phyloP scores from a whole-genome alignment of 352 stramenopile genomes.

The Sclerospora graminicola region DNA sequence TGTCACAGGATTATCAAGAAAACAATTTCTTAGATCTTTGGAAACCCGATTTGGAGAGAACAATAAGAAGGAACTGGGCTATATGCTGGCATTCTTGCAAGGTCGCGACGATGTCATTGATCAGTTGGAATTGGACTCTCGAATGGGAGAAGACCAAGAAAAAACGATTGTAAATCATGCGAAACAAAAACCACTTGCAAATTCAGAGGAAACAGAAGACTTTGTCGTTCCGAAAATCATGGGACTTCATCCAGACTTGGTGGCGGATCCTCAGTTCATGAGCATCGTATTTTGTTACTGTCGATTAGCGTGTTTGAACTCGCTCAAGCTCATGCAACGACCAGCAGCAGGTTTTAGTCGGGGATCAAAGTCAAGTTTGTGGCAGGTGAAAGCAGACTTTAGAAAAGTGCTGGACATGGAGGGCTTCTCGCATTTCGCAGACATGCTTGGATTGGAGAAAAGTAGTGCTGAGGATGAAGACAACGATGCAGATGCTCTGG shows the following conservation, averaged over 20 bases:
- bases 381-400: slow-evolving; percentile 78
- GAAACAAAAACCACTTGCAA: not conserved
- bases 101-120: slow-evolving; percentile 64
- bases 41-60: slow-evolving; percentile 49
- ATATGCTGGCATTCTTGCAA: slow-evolving; percentile 67
- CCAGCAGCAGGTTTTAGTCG: slow-evolving; percentile 34
- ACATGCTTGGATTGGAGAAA: slow-evolving; percentile 68
- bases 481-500: slow-evolving; percentile 28
- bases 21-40: slow-evolving; percentile 71
- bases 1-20: slow-evolving; percentile 60
- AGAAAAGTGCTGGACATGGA: slow-evolving; percentile 72
- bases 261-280: slow-evolving; percentile 64
- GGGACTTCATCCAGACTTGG: slow-evolving; percentile 62
- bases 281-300: slow-evolving; percentile 79
- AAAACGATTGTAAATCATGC: not conserved
- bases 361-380: slow-evolving; percentile 59
- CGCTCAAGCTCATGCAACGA: slow-evolving; percentile 65
- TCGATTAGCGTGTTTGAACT: slow-evolving; percentile 72
- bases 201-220: slow-evolving; percentile 8
- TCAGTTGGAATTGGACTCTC: slow-evolving; percentile 42
- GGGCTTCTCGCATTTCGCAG: slow-evolving; percentile 51
- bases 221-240: slow-evolving; percentile 63
- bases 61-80: slow-evolving; percentile 49
- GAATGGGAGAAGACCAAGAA: slow-evolving; percentile 6
- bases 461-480: slow-evolving; percentile 6